Conservation (phyloP, 805 yeast genomes). For the Nematodospora valgi region DNA sequence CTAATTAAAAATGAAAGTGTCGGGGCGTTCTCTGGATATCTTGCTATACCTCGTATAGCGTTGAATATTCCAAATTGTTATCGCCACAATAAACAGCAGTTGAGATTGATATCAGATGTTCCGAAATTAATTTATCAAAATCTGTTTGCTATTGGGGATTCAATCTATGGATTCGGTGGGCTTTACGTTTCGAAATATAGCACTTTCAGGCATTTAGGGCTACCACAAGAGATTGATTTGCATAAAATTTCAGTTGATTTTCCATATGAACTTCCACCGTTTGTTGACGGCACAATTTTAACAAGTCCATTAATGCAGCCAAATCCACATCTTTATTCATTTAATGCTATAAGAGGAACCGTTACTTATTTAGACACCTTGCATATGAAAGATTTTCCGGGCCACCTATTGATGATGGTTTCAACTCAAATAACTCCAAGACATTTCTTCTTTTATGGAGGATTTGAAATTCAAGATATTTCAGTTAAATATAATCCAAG, state of each 20-base stretch:
- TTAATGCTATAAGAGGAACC: slow-evolving; percentile 31
- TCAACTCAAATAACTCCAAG: slow-evolving; percentile 51
- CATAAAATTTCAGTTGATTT: slow-evolving; percentile 33
- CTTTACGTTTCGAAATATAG: slow-evolving; percentile 15
- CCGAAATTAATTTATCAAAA: slow-evolving; percentile 31
- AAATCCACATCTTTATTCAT: slow-evolving; percentile 22
- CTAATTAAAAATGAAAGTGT: slow-evolving; percentile 8
- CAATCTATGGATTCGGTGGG: slow-evolving; percentile 38
- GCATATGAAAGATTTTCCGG: slow-evolving; percentile 33
- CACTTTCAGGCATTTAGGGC: slow-evolving; percentile 24
- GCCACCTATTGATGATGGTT: slow-evolving; percentile 47
- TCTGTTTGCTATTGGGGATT: slow-evolving; percentile 27
- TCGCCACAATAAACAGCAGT: slow-evolving; percentile 8
- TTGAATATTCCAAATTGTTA: slow-evolving; percentile 18
- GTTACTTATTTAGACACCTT: slow-evolving; percentile 24
- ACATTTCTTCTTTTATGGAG: slow-evolving; percentile 67
- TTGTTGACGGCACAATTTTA: slow-evolving; percentile 30
- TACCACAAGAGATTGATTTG: slow-evolving; percentile 28
- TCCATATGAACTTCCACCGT: slow-evolving; percentile 38
- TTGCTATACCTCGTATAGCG: slow-evolving; percentile 21
- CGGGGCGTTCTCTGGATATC: slow-evolving; percentile 26
- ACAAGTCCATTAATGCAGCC: slow-evolving; percentile 44
- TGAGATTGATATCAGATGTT: slow-evolving; percentile 11
- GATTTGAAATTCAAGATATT: slow-evolving; percentile 43
- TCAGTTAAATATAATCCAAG: slow-evolving; percentile 20